These are phyloP conservation scores for Omphalea diandra DNA, from an alignment of 441 rosid species.

Conservation along the genomic window DNA sequence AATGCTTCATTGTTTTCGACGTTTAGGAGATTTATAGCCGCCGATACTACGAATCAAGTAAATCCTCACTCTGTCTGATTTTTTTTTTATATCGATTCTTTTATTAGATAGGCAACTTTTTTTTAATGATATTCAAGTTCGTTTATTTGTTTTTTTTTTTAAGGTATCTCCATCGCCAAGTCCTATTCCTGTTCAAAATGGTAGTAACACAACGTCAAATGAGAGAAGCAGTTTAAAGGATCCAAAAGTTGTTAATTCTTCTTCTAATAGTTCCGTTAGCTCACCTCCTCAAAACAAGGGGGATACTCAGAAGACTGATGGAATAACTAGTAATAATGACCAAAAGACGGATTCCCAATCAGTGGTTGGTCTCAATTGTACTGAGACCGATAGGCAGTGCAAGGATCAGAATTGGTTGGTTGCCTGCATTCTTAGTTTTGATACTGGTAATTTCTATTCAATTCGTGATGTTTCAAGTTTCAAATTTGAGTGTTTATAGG, in stretches of 20 bases:
- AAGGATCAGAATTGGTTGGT: conserved; percentile 30
- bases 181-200: conserved; percentile 26
- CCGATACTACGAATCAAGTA: conserved; percentile 39
- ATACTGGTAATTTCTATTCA: conserved; percentile 40
- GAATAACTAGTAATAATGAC: conserved; percentile 8
- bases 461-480: background rate
- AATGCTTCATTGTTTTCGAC: conserved; percentile 31
- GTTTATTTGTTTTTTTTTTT: conserved; percentile 16
- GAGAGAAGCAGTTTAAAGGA: conserved; percentile 26
- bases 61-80: conserved; percentile 7
- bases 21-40: conserved; percentile 36
- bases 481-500: too few species aligned
- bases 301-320: conserved; percentile 26
- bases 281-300: conserved; percentile 30
- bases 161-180: conserved; percentile 48
- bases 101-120: background rate
- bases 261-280: conserved; percentile 21
- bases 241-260: conserved; percentile 21
- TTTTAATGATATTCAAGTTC: conserved; percentile 13
- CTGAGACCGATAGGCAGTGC: conserved; percentile 40
- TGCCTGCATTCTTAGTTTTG: conserved; percentile 57
- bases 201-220: conserved; percentile 16
- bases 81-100: background rate
- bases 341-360: conserved; percentile 26
- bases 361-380: conserved; percentile 43